These are phyloP conservation scores for Suhomyces sp. DNA, from an alignment of 805 yeast species.

Conservation along the genomic window DNA sequence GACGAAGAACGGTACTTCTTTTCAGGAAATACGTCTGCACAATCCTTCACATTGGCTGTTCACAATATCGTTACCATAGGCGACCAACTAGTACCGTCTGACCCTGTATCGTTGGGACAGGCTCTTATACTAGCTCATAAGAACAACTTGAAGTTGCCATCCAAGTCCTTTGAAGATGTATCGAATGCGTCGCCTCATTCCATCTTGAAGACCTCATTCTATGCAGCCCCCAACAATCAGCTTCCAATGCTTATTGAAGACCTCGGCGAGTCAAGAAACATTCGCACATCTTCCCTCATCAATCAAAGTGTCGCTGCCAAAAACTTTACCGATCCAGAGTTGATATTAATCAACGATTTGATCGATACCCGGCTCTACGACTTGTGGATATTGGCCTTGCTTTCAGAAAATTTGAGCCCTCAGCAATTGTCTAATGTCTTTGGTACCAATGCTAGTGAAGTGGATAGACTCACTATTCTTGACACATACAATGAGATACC, in stretches of 20 bases:
- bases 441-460: not conserved
- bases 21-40: slow-evolving; percentile 4
- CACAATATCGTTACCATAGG: slow-evolving; percentile 37
- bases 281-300: slow-evolving; percentile 3
- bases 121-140: slow-evolving; percentile 47
- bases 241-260: slow-evolving; percentile 60
- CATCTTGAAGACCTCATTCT: slow-evolving; percentile 45
- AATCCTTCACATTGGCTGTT: slow-evolving; percentile 52
- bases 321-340: slow-evolving; percentile 7
- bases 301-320: slow-evolving; percentile 6
- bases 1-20: slow-evolving; percentile 12
- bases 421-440: slow-evolving; percentile 12
- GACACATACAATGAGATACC: slow-evolving; percentile 20
- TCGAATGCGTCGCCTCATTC: slow-evolving; percentile 20
- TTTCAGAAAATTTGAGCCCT: slow-evolving; percentile 14
- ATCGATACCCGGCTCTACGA: slow-evolving; percentile 51
- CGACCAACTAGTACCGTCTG: slow-evolving; percentile 43
- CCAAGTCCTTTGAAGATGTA: slow-evolving; percentile 4
- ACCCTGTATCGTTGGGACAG: slow-evolving; percentile 53
- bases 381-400: slow-evolving; percentile 41
- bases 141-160: slow-evolving; percentile 43
- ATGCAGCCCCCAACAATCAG: slow-evolving; percentile 47
- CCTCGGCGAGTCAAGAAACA: not conserved
- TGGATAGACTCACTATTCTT: slow-evolving; percentile 5
- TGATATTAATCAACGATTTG: slow-evolving; percentile 20